Percentiles rank a stretch among this genome's conserved stretches.
These are phyloP conservation scores for Quercus variabilis DNA, from an alignment of 306 rosid genomes.

Conservation along the genomic window DNA sequence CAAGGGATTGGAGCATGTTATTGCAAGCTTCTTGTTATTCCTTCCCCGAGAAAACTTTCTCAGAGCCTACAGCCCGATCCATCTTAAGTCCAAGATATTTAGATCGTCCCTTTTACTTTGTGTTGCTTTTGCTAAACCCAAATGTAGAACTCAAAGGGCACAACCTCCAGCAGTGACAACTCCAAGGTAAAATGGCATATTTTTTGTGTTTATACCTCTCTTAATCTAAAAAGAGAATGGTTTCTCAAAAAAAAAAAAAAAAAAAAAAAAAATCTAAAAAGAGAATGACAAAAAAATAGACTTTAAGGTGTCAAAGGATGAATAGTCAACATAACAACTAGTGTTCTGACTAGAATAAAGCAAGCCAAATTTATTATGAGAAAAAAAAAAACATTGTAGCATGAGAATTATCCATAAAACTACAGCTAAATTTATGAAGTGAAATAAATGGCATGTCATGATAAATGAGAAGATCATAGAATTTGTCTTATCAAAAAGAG, in stretches of 20 bases:
- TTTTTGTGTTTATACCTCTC: neutral
- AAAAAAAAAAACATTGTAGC: neutral
- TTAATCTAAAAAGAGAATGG: neutral
- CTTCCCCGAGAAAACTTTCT: too few species aligned
- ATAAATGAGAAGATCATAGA: neutral
- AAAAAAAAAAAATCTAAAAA: neutral
- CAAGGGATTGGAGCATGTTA: neutral
- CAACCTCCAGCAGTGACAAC: neutral
- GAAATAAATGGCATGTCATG: neutral
- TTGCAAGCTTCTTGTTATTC: too few species aligned
- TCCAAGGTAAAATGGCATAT: neutral
- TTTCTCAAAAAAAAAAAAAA: neutral
- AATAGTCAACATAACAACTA: neutral
- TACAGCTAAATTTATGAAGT: neutral
- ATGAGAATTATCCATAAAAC: neutral
- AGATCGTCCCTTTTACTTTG: neutral
- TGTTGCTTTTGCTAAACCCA: neutral
- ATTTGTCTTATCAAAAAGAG: neutral
- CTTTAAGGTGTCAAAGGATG: neutral
- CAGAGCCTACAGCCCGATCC: too few species aligned
- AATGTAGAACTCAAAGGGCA: neutral
- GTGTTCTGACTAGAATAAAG: neutral
- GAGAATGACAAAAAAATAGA: neutral
- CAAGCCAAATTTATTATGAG: neutral
- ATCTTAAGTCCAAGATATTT: neutral